Percentiles rank a stretch among this genome's conserved stretches.
These are phyloP conservation scores for Cyclostephanos tholiformis DNA, from an alignment of 108 stramenopile genomes.

Conservation along the genomic window DNA sequence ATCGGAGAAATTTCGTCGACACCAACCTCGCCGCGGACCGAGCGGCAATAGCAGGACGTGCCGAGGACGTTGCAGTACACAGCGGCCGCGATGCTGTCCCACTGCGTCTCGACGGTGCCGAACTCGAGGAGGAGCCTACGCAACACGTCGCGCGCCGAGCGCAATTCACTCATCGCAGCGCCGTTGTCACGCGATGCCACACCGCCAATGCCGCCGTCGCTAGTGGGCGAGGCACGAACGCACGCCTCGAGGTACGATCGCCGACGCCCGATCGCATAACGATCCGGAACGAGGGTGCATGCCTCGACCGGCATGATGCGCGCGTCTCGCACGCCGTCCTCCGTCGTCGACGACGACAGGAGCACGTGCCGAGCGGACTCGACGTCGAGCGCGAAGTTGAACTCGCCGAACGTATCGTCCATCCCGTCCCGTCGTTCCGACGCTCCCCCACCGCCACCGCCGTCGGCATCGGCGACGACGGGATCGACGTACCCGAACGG, in stretches of 20 bases:
- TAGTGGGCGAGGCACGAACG: neutral
- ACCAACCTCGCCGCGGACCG: no score
- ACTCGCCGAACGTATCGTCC: constrained; percentile 31
- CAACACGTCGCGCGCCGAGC: constrained; percentile 15
- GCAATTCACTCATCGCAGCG: constrained; percentile 11
- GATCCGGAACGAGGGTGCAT: constrained; percentile 30
- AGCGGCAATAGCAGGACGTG: no score
- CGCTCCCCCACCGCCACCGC: neutral
- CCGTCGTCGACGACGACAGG: constrained; percentile 15
- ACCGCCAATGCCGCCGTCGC: no score
- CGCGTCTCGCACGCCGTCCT: neutral
- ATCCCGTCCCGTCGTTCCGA: neutral
- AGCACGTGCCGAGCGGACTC: constrained; percentile 3
- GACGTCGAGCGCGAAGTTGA: constrained; percentile 44
- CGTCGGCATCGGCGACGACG: neutral
- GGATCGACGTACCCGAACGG: constrained; percentile 32
- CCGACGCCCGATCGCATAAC: constrained; percentile 2
- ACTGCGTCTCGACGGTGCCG: constrained; percentile 40
- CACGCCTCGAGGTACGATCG: neutral
- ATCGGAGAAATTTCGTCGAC: no score
- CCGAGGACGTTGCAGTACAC: constrained; percentile 39
- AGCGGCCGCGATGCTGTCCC: constrained; percentile 43
- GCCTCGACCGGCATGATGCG: constrained; percentile 36
- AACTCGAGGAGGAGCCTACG: constrained; percentile 16
- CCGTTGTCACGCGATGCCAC: no score